Evolutionary conservation across 2,329 filamentous ascomycete species (phyloP).

Genomic region (Aureobasidium leucospermi): DNA sequence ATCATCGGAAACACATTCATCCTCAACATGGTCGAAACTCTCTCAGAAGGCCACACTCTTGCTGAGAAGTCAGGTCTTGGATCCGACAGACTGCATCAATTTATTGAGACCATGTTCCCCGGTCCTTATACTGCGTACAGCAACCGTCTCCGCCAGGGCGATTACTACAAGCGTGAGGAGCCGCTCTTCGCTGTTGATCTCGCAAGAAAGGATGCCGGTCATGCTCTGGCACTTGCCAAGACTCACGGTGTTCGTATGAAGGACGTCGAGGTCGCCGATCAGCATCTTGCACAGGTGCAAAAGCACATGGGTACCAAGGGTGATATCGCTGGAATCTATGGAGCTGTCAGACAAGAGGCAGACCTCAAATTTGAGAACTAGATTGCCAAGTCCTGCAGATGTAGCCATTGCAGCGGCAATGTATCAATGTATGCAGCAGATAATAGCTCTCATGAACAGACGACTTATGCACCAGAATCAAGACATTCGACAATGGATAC

Average conservation of each 20-base stretch:
- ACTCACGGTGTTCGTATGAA: conserved; percentile 54
- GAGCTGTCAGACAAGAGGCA: conserved; percentile 64
- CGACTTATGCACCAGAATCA: no score
- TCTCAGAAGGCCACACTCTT: conserved; percentile 70
- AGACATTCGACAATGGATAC: no score
- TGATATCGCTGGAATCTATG: conserved; percentile 78
- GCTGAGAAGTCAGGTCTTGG: conserved; percentile 78
- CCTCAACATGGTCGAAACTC: conserved; percentile 70
- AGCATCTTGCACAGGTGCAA: conserved; percentile 62
- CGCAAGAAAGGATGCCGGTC: conserved; percentile 72
- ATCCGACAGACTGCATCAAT: conserved; percentile 59
- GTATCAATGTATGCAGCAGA: no score
- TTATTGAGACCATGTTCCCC: conserved; percentile 67
- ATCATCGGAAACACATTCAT: conserved; percentile 83
- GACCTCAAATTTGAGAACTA: conserved; percentile 62
- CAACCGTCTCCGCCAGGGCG: conserved; percentile 63
- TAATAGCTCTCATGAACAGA: no score
- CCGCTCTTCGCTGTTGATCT: conserved; percentile 80
- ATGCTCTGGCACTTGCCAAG: conserved; percentile 62
- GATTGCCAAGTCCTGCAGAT: not conserved
- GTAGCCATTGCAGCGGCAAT: no score
- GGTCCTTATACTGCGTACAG: conserved; percentile 70
- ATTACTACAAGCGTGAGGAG: conserved; percentile 67
- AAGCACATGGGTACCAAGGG: conserved; percentile 62
- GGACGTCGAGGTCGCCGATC: conserved; percentile 60